These are phyloP conservation scores for Verticillium longisporum DNA, from an alignment of 2,329 filamentous ascomycete genomes.

Conservation along the genomic window DNA sequence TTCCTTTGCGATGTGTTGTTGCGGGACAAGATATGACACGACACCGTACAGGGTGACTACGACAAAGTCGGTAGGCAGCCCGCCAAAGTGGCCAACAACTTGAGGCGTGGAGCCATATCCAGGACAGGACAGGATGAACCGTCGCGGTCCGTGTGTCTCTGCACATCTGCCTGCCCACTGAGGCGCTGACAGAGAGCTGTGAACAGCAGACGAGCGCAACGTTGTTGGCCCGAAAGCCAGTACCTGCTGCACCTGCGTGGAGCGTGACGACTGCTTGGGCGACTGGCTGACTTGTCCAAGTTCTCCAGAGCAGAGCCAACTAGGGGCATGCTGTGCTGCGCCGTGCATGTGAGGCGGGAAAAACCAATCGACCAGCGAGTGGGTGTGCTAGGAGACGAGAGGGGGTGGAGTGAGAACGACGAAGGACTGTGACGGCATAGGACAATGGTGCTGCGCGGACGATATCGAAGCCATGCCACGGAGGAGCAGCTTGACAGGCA, in stretches of 20 bases:
- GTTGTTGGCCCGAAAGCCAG: conserved; percentile 1
- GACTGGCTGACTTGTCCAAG: not conserved
- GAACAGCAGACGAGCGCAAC: not conserved
- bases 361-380: not conserved
- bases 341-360: not conserved
- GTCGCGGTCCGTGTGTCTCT: not conserved
- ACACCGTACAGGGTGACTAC: not conserved
- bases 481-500: not conserved
- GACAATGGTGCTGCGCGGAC: not conserved
- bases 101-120: not conserved
- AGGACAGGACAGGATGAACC: not conserved
- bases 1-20: not conserved
- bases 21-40: not conserved
- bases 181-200: not conserved
- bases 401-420: not conserved
- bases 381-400: not conserved
- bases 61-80: not conserved
- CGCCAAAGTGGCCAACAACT: not conserved
- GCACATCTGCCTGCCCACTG: not conserved
- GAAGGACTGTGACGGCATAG: not conserved
- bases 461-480: not conserved
- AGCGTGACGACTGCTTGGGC: not conserved
- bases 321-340: not conserved
- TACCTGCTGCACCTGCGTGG: conserved; percentile 1
- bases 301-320: not conserved